Evolutionary conservation across 768 basidiomycete species (phyloP), one percentile per base, ranked within the genome.

Genomic region (Kwoniella sp.): DNA sequence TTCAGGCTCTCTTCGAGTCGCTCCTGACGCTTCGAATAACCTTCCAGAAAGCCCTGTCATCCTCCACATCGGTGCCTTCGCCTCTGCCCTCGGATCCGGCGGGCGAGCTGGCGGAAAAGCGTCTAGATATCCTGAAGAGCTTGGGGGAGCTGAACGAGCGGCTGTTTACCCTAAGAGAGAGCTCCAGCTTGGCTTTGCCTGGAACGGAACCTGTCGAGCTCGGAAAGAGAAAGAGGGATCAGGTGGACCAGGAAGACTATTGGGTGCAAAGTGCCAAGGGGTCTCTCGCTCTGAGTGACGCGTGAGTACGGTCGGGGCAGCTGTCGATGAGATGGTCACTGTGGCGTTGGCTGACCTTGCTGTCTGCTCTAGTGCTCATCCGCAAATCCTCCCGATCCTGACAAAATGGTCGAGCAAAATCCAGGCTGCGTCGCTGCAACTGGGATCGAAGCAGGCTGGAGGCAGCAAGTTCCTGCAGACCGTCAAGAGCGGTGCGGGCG

Each of bases 361-460:
- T 29, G 19, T 17, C 28, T 8, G 23, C 28, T 15, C 20, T 53
- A 78, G 80, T 45, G 80, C 86, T 42, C 89, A 91, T 69, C 80
- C 84, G 2, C 79, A 85, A 56, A 79, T 86, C 11, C 70, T 89
- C 36, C 82, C 84, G 54, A 91, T 88, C 1, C 79, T 99, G 22
- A 78, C 80, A 32, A 98, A 98, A 74, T 99, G 95, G 95, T 95
- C 90, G 9, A 79, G 85, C 22, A 99, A 98, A 77, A 87, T 98
- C 32, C 88, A 91, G 65, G 88, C 92, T 0, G 91, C 95, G 5
- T 82, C 90, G 2, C 85, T 89, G 10, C 83, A 85, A 6, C 46
- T 73, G 11, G 63, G 84, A 80, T 36, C 82, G 80, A 11, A 85
- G 82, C 48, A 63, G 25, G 61, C 61, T 6, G 59, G 81, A 82